These are phyloP conservation scores for Alternaria atra DNA, from an alignment of 2,329 filamentous ascomycete genomes.

Conservation along the genomic window DNA sequence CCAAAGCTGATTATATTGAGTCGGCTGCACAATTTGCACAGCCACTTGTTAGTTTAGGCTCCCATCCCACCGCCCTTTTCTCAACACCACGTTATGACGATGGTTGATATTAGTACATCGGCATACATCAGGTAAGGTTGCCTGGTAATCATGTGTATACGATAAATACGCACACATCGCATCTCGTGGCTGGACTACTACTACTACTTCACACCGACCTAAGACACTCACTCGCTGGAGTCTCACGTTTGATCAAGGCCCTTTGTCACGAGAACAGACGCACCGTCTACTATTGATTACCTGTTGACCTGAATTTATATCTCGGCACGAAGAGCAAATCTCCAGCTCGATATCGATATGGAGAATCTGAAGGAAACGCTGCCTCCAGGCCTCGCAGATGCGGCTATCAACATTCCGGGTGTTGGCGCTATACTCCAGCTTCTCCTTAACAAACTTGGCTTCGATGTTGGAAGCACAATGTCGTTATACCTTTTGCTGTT, in stretches of 20 bases:
- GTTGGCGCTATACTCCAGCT: slow-evolving; percentile 11
- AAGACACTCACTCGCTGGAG: neutral
- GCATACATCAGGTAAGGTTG: neutral
- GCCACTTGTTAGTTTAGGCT: slow-evolving; percentile 2
- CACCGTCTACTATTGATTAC: neutral
- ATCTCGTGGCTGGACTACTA: neutral
- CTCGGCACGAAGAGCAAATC: neutral
- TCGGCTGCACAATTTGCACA: neutral
- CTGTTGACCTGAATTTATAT: too few species aligned
- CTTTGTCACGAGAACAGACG: neutral
- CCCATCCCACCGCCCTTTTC: slow-evolving; percentile 3
- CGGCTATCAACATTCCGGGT: slow-evolving; percentile 6
- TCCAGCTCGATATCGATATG: neutral
- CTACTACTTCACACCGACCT: neutral
- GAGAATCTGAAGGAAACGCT: slow-evolving; percentile 1
- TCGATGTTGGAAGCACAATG: slow-evolving; percentile 59
- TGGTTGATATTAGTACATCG: neutral
- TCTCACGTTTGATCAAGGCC: neutral
- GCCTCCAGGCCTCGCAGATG: slow-evolving; percentile 11
- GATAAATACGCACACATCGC: neutral
- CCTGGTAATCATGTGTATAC: neutral
- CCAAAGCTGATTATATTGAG: neutral
- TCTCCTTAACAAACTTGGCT: slow-evolving; percentile 42
- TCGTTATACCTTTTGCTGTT: slow-evolving; percentile 56
- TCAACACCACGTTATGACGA: neutral